A percentile compares a stretch with the other conserved stretches of the same genome.
Evolutionary conservation across 352 stramenopile species (phyloP).

Genomic region (Globisporangium acanthophoron): DNA sequence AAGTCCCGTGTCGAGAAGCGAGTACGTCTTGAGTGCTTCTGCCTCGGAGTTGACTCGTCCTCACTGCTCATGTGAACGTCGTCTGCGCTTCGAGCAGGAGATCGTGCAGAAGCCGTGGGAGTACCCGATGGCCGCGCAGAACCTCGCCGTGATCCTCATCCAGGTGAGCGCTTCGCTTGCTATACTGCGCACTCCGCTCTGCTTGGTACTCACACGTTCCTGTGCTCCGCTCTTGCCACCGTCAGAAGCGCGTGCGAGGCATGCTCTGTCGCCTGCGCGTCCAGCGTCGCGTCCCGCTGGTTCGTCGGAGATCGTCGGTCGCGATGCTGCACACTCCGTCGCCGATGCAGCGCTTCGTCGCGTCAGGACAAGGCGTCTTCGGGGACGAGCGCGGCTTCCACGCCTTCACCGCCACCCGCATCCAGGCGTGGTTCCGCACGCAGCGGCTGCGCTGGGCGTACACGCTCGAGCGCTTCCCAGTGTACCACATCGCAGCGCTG

Average conservation of each 20-base stretch:
- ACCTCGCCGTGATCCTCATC: slow-evolving; percentile 73
- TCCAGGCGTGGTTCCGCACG: slow-evolving; percentile 77
- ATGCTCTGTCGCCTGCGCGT: slow-evolving; percentile 44
- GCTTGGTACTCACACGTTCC: background rate
- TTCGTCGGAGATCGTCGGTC: background rate
- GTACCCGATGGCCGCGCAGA: slow-evolving; percentile 76
- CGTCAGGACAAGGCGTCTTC: slow-evolving; percentile 34
- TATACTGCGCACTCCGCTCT: no score
- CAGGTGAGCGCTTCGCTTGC: slow-evolving; percentile 21
- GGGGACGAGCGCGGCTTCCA: slow-evolving; percentile 53
- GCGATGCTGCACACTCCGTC: slow-evolving; percentile 17
- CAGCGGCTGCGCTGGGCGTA: slow-evolving; percentile 36
- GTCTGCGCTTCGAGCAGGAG: slow-evolving; percentile 20
- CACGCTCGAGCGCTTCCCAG: slow-evolving; percentile 39
- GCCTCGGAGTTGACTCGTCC: no score
- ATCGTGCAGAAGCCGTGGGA: slow-evolving; percentile 71
- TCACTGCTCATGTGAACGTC: background rate
- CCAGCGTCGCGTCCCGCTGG: background rate
- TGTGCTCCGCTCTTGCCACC: background rate
- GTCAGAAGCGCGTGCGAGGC: slow-evolving; percentile 49
- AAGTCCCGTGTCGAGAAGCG: slow-evolving; percentile 61
- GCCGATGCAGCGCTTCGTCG: slow-evolving; percentile 76
- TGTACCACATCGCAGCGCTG: slow-evolving; percentile 85
- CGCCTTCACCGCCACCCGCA: slow-evolving; percentile 43
- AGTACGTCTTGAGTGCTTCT: slow-evolving; percentile 16